phyloP scores from a whole-genome alignment of 148 eudicot species.

The Camellia japonica region DNA sequence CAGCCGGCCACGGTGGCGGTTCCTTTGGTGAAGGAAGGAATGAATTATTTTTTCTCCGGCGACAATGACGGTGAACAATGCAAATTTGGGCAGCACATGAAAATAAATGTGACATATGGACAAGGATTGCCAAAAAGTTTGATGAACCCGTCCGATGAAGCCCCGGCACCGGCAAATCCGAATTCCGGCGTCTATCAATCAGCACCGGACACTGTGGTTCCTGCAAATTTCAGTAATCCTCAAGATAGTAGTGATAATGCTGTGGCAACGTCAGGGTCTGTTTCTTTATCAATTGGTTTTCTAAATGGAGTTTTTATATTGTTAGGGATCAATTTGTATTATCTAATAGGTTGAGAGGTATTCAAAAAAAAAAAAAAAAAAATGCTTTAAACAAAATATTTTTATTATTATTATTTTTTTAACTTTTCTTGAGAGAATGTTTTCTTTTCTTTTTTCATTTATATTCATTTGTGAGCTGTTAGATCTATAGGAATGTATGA shows the following conservation, averaged over 20 bases:
- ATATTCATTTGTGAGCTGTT: too few species aligned
- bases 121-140: slow-evolving; percentile 68
- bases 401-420: too few species aligned
- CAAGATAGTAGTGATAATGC: slow-evolving; percentile 26
- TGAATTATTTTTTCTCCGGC: slow-evolving; percentile 76
- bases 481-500: too few species aligned
- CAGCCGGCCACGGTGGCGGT: slow-evolving; percentile 45
- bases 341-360: neutral
- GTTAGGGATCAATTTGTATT: slow-evolving; percentile 17
- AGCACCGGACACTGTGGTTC: slow-evolving; percentile 51
- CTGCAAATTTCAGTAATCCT: slow-evolving; percentile 65
- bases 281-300: slow-evolving; percentile 11
- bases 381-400: neutral
- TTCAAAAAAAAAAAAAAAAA: neutral
- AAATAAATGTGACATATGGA: slow-evolving; percentile 70
- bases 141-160: slow-evolving; percentile 29
- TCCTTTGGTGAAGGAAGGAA: slow-evolving; percentile 61
- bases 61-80: slow-evolving; percentile 93
- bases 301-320: slow-evolving; percentile 25
- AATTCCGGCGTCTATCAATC: slow-evolving; percentile 51
- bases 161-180: slow-evolving; percentile 49
- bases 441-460: too few species aligned
- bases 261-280: slow-evolving; percentile 22
- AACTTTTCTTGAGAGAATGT: too few species aligned
- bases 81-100: slow-evolving; percentile 54